Evolutionary conservation across 164 flowering plant species (phyloP).

Genomic region (Cinnamomum micranthum): DNA sequence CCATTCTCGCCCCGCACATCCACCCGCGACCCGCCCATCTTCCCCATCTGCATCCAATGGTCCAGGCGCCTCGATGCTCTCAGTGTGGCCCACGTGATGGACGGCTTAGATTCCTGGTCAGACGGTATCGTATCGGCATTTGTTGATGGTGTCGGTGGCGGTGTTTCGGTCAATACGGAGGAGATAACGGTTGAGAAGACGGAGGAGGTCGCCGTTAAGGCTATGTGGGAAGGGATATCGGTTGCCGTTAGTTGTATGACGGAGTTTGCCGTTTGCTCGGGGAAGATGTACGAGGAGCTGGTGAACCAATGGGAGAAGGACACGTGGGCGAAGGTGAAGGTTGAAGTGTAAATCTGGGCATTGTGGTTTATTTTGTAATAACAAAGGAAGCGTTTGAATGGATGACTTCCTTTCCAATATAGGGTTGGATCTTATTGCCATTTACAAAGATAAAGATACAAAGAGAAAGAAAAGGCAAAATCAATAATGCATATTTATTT

Average conservation of each 20-base stretch:
- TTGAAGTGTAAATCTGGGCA: no score
- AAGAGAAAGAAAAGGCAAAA: no score
- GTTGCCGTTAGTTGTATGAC: slow-evolving; percentile 63
- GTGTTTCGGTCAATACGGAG: slow-evolving; percentile 28
- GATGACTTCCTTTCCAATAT: no score
- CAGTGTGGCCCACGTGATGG: slow-evolving; percentile 52
- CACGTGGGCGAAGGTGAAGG: no score
- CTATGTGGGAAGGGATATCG: slow-evolving; percentile 85
- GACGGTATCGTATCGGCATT: slow-evolving; percentile 76
- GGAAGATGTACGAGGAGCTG: slow-evolving; percentile 64
- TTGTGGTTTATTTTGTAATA: no score
- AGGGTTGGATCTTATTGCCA: no score
- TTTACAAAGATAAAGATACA: no score
- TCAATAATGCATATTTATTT: no score
- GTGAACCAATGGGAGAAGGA: slow-evolving; percentile 5
- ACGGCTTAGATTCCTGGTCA: slow-evolving; percentile 66
- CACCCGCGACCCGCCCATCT: slow-evolving; percentile 53
- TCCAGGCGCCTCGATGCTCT: slow-evolving; percentile 55
- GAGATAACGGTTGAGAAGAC: slow-evolving; percentile 21
- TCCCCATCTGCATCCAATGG: slow-evolving; percentile 81
- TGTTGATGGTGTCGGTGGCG: slow-evolving; percentile 23
- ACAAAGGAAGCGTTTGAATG: no score
- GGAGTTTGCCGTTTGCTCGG: slow-evolving; percentile 66
- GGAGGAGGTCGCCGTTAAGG: slow-evolving; percentile 64
- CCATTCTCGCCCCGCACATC: slow-evolving; percentile 60